A percentile compares a stretch with the other conserved stretches of the same genome.
These are phyloP conservation scores for Cyclotella sp. DNA, from an alignment of 108 stramenopile genomes.

Conservation along the genomic window DNA sequence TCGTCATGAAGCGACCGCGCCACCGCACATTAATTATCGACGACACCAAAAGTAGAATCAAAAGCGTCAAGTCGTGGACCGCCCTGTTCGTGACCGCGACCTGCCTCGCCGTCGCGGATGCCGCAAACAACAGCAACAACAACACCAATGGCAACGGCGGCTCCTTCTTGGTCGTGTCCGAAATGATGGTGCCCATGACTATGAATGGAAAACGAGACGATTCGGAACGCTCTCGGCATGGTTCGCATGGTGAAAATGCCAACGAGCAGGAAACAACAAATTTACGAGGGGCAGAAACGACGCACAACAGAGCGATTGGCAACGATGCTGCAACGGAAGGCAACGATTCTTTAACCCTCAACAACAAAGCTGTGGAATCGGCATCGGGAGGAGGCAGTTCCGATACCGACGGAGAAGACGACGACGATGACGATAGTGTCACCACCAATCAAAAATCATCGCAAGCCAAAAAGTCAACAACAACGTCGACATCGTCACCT, in stretches of 20 bases:
- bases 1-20: too few species aligned
- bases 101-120: background rate
- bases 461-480: background rate
- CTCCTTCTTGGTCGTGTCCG: constrained; percentile 51
- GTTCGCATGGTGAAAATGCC: background rate
- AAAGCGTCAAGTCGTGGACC: too few species aligned
- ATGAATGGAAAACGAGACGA: background rate
- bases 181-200: constrained; percentile 23
- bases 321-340: background rate
- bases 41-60: too few species aligned
- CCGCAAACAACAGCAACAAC: constrained; percentile 17
- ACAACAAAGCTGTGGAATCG: background rate
- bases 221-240: background rate
- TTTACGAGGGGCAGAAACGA: background rate
- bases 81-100: too few species aligned
- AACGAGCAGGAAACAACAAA: background rate
- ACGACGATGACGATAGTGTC: constrained; percentile 21
- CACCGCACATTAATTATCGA: too few species aligned
- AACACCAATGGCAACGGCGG: constrained; percentile 11
- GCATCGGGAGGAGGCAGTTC: constrained; percentile 25
- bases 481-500: background rate
- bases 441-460: background rate
- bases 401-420: constrained; percentile 35
- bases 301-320: background rate
- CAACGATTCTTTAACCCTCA: background rate